Conservation (phyloP, 805 yeast species). For the Barnettozyma sp. region DNA sequence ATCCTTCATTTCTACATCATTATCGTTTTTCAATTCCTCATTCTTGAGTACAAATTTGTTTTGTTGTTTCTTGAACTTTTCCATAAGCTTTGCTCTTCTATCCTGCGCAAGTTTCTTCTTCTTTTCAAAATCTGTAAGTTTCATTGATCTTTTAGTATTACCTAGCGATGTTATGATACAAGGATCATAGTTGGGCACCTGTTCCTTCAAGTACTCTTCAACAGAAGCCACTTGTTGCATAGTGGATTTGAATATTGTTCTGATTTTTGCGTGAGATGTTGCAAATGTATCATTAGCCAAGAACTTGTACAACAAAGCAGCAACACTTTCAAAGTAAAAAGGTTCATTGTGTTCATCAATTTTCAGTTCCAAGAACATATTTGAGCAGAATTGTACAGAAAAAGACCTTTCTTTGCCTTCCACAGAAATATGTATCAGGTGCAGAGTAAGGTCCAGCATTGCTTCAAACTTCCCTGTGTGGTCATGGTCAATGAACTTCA, state of each 20-base stretch:
- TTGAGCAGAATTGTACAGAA: conserved; percentile 26
- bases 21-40: conserved; percentile 25
- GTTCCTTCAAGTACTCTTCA: conserved; percentile 28
- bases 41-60: conserved; percentile 59
- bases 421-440: conserved; percentile 56
- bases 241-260: conserved; percentile 41
- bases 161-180: conserved; percentile 7
- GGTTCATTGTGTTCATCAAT: conserved; percentile 32
- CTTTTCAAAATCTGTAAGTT: conserved; percentile 37
- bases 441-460: conserved; percentile 51
- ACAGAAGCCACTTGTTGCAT: conserved; percentile 25
- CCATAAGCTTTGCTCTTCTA: conserved; percentile 65
- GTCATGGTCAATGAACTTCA: conserved; percentile 31
- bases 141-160: background rate
- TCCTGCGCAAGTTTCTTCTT: conserved; percentile 66
- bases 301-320: conserved; percentile 33
- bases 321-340: conserved; percentile 33
- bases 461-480: conserved; percentile 45
- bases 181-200: conserved; percentile 31
- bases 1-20: conserved; percentile 33
- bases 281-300: conserved; percentile 36
- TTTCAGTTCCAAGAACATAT: conserved; percentile 30
- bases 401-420: conserved; percentile 30
- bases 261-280: conserved; percentile 45
- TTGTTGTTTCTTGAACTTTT: conserved; percentile 76